These are phyloP conservation scores for Benincasa hispida DNA, from an alignment of 306 rosid species.

Conservation along the genomic window DNA sequence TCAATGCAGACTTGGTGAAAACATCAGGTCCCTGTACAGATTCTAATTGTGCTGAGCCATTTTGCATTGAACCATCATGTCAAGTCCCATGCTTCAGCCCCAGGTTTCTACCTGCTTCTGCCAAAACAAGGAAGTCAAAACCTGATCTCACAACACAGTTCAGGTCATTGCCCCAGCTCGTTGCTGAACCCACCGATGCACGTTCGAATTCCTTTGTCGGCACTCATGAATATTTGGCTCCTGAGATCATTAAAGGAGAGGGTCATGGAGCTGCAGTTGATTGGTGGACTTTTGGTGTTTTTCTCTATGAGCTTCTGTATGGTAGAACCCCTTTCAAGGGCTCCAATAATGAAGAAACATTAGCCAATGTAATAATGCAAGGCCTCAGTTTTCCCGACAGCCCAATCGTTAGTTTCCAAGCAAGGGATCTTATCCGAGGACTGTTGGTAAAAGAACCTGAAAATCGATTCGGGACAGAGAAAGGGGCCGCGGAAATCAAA, in stretches of 20 bases:
- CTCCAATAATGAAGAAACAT: constrained; percentile 48
- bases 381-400: constrained; percentile 49
- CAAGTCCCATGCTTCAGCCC: constrained; percentile 77
- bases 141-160: constrained; percentile 32
- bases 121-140: constrained; percentile 49
- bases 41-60: constrained; percentile 57
- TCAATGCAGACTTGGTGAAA: constrained; percentile 34
- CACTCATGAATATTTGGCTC: constrained; percentile 68
- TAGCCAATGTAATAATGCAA: constrained; percentile 51
- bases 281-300: constrained; percentile 83
- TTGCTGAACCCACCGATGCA: constrained; percentile 65
- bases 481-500: constrained; percentile 69
- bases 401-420: constrained; percentile 61
- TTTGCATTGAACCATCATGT: constrained; percentile 54
- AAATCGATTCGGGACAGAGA: constrained; percentile 50
- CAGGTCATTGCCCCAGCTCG: constrained; percentile 61
- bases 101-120: constrained; percentile 46
- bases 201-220: constrained; percentile 73
- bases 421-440: constrained; percentile 60
- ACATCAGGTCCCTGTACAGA: constrained; percentile 50
- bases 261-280: constrained; percentile 81
- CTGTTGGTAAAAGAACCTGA: constrained; percentile 60
- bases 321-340: constrained; percentile 74
- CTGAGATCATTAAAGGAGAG: constrained; percentile 68
- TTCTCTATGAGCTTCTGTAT: constrained; percentile 57